Evolutionary conservation across 352 stramenopile genomes (phyloP), one percentile per base, ranked within the genome.

Genomic region (Blastocystis sp.): DNA sequence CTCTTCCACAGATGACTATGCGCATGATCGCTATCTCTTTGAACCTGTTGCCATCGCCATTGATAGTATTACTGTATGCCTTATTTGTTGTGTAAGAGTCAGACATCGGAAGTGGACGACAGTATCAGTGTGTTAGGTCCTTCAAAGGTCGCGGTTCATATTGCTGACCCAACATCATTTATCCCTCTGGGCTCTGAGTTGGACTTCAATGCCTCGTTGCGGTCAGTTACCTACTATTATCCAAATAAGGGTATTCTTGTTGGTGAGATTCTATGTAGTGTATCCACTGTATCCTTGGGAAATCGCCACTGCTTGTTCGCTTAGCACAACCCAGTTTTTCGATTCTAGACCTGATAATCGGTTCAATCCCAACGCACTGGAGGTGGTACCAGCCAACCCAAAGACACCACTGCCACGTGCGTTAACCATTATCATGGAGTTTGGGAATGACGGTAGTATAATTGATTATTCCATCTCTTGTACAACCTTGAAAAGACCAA

Each of bases 181-280:
- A 84, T 84, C 45, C 53, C 73, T 3, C 53, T 84, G 34, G 56
- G 56, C 13, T 66, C 47, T 29, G 53, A 84, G 15, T 53, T 84
- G 0, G 73, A 84, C 7, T 84, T 50, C 26, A 84, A 84, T 43
- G 73, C 73, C 8, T 84, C 73, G 26, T 45, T 84, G 3, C 73
- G 73, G 13, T 84, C 73, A n/a, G 73, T 84, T 20, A 84, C 73
- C 9, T 84, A 84, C 53, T 84, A 84, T n/a, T 84, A 84, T 64
- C 73, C 73, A 18, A 68, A 84, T 43, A 26, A 55, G 56, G 66
- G 66, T 77, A 18, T 6, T 20, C 13, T n/a, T n/a, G 39, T 26
- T 23, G 20, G 1, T 3, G 54, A 2, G 18, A 7, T 77, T 20
- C 15, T 8, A 18, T 53, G 8, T 29, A 63, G 73, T 84, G 18